These are phyloP conservation scores for Saccharomyces pastorianus DNA, from an alignment of 1,139 yeast species.

Conservation along the genomic window DNA sequence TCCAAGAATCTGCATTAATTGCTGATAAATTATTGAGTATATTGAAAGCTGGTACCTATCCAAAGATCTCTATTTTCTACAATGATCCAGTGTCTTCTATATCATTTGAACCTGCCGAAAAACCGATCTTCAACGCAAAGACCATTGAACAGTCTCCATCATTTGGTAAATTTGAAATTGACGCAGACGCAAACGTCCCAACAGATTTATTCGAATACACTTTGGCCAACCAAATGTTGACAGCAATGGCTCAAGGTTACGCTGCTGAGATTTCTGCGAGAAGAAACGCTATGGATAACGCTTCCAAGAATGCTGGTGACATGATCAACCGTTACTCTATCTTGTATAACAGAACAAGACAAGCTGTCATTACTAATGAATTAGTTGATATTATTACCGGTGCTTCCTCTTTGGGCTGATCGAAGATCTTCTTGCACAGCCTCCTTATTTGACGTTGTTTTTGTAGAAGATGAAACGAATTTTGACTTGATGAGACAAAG, in stretches of 20 bases:
- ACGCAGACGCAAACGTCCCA: slow-evolving; percentile 59
- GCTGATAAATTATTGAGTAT: slow-evolving; percentile 69
- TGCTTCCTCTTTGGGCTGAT: slow-evolving; percentile 93
- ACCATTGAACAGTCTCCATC: slow-evolving; percentile 83
- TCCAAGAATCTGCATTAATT: slow-evolving; percentile 79
- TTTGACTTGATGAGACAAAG: slow-evolving; percentile 1
- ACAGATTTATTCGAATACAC: slow-evolving; percentile 74
- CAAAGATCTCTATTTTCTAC: slow-evolving; percentile 73
- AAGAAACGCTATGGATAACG: slow-evolving; percentile 99
- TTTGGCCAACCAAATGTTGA: slow-evolving; percentile 78
- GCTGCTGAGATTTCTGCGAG: slow-evolving; percentile 97
- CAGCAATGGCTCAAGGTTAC: slow-evolving; percentile 96
- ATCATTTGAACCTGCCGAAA: slow-evolving; percentile 75
- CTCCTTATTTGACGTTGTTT: slow-evolving; percentile 2
- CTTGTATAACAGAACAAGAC: slow-evolving; percentile 98
- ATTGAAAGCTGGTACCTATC: slow-evolving; percentile 46
- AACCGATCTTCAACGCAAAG: slow-evolving; percentile 59
- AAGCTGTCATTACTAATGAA: slow-evolving; percentile 99
- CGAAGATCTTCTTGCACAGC: neutral
- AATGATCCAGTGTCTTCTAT: slow-evolving; percentile 84
- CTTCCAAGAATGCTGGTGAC: slow-evolving; percentile 98
- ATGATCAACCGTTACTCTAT: slow-evolving; percentile 95
- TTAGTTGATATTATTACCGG: slow-evolving; percentile 98
- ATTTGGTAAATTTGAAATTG: slow-evolving; percentile 74
- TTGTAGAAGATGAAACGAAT: neutral